These are phyloP conservation scores for Hericium alpestre DNA, from an alignment of 768 basidiomycete genomes.

Conservation along the genomic window DNA sequence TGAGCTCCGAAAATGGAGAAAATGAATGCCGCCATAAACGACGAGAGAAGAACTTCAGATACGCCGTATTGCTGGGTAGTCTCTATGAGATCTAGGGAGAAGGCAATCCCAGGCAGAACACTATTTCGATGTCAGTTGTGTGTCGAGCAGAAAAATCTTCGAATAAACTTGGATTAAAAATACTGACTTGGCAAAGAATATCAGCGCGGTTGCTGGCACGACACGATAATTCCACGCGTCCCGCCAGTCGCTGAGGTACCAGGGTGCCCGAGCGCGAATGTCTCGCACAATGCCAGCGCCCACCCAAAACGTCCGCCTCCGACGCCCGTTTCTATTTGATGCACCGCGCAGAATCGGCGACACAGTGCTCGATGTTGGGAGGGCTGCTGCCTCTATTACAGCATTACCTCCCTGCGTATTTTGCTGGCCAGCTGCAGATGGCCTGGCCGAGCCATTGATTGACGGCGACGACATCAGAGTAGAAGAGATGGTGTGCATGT, in stretches of 20 bases:
- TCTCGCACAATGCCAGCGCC: slow-evolving; percentile 30
- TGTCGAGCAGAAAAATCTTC: background rate
- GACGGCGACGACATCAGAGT: too few relatives aligned
- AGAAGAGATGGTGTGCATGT: too few relatives aligned
- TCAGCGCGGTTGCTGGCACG: slow-evolving; percentile 73
- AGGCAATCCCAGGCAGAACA: slow-evolving; percentile 85
- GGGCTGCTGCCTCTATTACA: too few relatives aligned
- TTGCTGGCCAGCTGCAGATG: too few relatives aligned
- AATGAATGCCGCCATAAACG: slow-evolving; percentile 83
- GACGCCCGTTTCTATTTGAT: too few relatives aligned
- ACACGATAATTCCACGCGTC: slow-evolving; percentile 91
- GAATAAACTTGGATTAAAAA: background rate
- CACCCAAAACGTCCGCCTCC: background rate
- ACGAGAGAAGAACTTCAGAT: slow-evolving; percentile 70
- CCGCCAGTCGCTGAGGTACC: slow-evolving; percentile 79
- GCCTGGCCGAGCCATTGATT: too few relatives aligned
- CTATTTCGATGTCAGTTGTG: slow-evolving; percentile 24
- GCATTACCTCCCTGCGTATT: too few relatives aligned
- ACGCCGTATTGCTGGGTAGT: slow-evolving; percentile 87
- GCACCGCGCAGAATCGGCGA: too few relatives aligned
- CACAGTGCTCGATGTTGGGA: too few relatives aligned
- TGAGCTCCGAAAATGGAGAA: slow-evolving; percentile 85
- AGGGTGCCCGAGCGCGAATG: slow-evolving; percentile 60
- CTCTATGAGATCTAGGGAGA: slow-evolving; percentile 86
- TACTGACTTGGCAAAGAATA: slow-evolving; percentile 75